Conservation (phyloP, 306 rosid genomes). For the Vigna unguiculata region DNA sequence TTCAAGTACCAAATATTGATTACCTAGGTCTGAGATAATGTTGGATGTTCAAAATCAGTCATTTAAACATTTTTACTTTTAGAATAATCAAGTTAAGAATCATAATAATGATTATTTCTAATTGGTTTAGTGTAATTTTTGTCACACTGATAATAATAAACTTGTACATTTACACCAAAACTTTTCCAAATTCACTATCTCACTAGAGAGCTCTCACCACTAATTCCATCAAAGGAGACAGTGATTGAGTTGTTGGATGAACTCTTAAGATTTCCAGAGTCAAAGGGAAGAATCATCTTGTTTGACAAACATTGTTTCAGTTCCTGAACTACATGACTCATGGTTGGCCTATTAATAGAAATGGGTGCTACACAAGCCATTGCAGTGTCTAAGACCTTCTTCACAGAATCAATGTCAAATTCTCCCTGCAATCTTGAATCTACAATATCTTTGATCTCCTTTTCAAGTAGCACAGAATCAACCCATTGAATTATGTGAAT, state of each 20-base stretch:
- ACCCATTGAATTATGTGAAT: constrained; percentile 48
- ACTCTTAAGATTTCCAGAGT: not conserved
- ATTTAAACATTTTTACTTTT: too few species aligned
- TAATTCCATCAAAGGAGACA: constrained; percentile 45
- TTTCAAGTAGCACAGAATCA: constrained; percentile 4
- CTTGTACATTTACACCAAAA: not conserved
- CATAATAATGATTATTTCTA: too few species aligned
- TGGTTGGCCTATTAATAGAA: constrained; percentile 49
- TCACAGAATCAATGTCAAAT: constrained; percentile 32
- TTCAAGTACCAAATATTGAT: too few species aligned
- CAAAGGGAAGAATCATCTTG: not conserved
- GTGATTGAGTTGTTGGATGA: not conserved
- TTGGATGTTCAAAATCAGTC: too few species aligned
- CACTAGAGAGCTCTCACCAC: constrained; percentile 50
- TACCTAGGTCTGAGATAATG: too few species aligned
- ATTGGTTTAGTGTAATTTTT: too few species aligned
- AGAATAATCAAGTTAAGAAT: too few species aligned
- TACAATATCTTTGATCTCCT: constrained; percentile 40
- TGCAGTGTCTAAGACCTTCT: constrained; percentile 46
- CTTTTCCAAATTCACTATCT: constrained; percentile 33
- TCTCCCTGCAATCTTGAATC: constrained; percentile 52
- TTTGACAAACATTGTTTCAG: constrained; percentile 42
- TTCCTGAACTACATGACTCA: constrained; percentile 48
- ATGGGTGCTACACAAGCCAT: constrained; percentile 48
- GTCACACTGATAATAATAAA: not conserved